These are phyloP conservation scores for Macrocybe gigantea DNA, from an alignment of 768 basidiomycete genomes.

Conservation along the genomic window DNA sequence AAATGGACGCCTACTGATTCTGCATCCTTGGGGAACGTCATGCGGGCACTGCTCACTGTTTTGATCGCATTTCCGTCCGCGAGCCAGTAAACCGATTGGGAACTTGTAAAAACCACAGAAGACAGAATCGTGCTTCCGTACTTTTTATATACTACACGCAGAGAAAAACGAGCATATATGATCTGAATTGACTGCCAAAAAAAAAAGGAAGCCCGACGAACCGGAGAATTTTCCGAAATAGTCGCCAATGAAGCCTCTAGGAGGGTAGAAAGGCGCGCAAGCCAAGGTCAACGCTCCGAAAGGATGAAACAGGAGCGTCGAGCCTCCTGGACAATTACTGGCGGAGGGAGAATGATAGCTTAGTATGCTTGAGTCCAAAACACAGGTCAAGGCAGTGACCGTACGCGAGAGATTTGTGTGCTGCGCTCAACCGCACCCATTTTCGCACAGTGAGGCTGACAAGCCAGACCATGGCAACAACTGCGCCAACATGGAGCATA, in stretches of 20 bases:
- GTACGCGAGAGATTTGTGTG: too few species aligned
- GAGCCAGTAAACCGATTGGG: slow-evolving; percentile 31
- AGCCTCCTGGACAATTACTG: slow-evolving; percentile 13
- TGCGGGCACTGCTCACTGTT: slow-evolving; percentile 22
- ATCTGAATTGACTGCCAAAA: background rate
- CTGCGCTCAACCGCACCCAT: too few species aligned
- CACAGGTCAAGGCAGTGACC: too few species aligned
- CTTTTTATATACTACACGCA: slow-evolving; percentile 27
- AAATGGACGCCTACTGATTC: slow-evolving; percentile 20
- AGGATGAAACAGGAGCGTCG: slow-evolving; percentile 24
- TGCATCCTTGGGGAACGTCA: slow-evolving; percentile 33
- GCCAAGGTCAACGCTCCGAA: slow-evolving; percentile 17
- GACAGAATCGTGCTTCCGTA: slow-evolving; percentile 31
- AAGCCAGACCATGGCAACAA: too few species aligned
- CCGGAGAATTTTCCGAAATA: slow-evolving; percentile 28
- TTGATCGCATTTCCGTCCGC: slow-evolving; percentile 38
- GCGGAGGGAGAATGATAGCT: background rate
- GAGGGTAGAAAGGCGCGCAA: slow-evolving; percentile 28
- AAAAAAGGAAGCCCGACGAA: slow-evolving; percentile 28
- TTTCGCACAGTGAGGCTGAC: too few species aligned
- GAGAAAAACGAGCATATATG: background rate
- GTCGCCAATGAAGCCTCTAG: slow-evolving; percentile 23
- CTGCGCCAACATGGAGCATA: too few species aligned
- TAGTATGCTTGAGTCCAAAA: too few species aligned
- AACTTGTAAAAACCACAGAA: slow-evolving; percentile 24